A percentile compares a stretch with the other conserved stretches of the same genome.
Conservation (phyloP, 2,329 filamentous ascomycete genomes). For the Colletotrichum sp. region DNA sequence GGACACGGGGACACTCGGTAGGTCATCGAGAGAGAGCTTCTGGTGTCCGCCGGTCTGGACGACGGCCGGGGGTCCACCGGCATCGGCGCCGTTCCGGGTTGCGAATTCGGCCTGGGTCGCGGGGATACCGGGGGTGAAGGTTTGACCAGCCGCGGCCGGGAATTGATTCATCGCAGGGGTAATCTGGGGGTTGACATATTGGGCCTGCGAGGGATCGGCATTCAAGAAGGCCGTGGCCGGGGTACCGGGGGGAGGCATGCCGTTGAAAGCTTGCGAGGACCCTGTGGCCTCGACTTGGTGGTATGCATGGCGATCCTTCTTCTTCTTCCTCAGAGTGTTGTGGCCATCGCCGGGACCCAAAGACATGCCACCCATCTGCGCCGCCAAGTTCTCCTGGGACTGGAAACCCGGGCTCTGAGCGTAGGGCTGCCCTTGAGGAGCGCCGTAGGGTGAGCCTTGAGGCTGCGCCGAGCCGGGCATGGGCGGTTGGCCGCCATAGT, state of each 20-base stretch:
- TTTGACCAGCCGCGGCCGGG: constrained; percentile 59
- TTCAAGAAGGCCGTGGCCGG: constrained; percentile 49
- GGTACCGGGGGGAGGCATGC: constrained; percentile 63
- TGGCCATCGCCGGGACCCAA: constrained; percentile 57
- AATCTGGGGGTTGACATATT: constrained; percentile 50
- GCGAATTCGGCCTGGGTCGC: constrained; percentile 27
- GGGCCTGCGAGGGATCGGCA: constrained; percentile 30
- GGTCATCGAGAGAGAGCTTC: constrained; percentile 87
- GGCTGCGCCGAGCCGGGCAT: constrained; percentile 31
- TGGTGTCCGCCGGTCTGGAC: constrained; percentile 70
- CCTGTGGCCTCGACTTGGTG: constrained; percentile 80
- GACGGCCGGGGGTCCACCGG: constrained; percentile 45
- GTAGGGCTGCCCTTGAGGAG: constrained; percentile 33
- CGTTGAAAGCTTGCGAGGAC: constrained; percentile 73
- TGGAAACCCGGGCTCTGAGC: constrained; percentile 35
- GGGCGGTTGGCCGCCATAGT: constrained; percentile 40
- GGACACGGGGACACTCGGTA: constrained; percentile 87
- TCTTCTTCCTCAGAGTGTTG: constrained; percentile 70
- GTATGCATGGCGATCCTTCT: constrained; percentile 94
- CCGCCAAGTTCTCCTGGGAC: constrained; percentile 58
- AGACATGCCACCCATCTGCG: constrained; percentile 81
- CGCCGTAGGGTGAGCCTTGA: constrained; percentile 34
- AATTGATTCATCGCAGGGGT: constrained; percentile 62
- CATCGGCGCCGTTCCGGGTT: constrained; percentile 39
- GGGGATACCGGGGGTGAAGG: constrained; percentile 32